Percentiles rank a stretch among this genome's conserved stretches.
phyloP scores from a whole-genome alignment of 2,329 filamentous ascomycete genomes.

The Fusarium sp. region DNA sequence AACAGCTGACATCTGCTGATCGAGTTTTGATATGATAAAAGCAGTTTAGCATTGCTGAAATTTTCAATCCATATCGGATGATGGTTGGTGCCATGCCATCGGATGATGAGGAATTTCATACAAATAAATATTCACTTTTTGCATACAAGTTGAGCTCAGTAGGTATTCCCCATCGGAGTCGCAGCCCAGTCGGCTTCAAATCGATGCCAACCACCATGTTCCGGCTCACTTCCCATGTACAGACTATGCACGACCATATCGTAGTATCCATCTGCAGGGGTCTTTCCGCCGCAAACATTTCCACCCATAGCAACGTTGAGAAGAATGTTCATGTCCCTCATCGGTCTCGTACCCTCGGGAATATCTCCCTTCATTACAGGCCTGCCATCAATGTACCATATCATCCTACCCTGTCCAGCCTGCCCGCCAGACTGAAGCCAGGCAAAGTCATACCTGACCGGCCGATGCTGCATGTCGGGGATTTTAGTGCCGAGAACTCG shows the following conservation, averaged over 20 bases:
- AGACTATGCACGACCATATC: conserved; percentile 68
- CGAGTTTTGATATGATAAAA: not conserved
- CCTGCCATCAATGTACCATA: conserved; percentile 71
- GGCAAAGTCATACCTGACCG: conserved; percentile 67
- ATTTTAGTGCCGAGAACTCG: conserved; percentile 66
- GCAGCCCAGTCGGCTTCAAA: conserved; percentile 66
- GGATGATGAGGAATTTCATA: not conserved
- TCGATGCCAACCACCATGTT: conserved; percentile 65
- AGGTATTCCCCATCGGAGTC: conserved; percentile 52
- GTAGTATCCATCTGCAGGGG: conserved; percentile 66
- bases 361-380: conserved; percentile 69
- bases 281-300: conserved; percentile 67
- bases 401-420: conserved; percentile 60
- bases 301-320: conserved; percentile 74
- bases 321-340: conserved; percentile 69
- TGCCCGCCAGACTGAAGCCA: conserved; percentile 64
- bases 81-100: not conserved
- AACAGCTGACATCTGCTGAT: conserved; percentile 11
- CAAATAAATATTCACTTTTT: not conserved
- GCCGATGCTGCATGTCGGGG: conserved; percentile 60
- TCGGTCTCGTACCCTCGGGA: conserved; percentile 64
- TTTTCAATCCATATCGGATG: not conserved
- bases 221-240: conserved; percentile 65
- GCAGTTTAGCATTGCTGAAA: not conserved
- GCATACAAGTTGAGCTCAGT: conserved; percentile 31